These are phyloP conservation scores for Termitomyces sp. DNA, from an alignment of 768 basidiomycete species.

Conservation along the genomic window DNA sequence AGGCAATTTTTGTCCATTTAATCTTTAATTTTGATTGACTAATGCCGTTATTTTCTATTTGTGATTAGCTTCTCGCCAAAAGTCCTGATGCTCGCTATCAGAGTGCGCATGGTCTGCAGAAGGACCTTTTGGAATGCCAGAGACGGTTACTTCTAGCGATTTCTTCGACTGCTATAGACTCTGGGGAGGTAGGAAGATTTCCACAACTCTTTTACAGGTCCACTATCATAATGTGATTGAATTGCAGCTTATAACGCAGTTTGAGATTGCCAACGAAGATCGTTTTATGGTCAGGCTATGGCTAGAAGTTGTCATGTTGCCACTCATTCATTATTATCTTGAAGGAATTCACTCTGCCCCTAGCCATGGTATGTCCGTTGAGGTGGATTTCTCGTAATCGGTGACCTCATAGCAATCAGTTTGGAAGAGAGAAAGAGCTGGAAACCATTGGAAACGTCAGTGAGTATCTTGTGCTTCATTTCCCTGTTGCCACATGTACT, in stretches of 20 bases:
- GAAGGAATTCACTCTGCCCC: constrained; percentile 68
- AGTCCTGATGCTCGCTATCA: constrained; percentile 66
- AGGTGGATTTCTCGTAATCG: not conserved
- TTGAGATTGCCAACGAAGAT: constrained; percentile 63
- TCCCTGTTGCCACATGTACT: not conserved
- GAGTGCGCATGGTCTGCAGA: constrained; percentile 64
- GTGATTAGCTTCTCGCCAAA: constrained; percentile 54
- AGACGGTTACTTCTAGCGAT: constrained; percentile 55
- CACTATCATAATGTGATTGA: not conserved
- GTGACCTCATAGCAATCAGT: constrained; percentile 27
- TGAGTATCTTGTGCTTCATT: constrained; percentile 24
- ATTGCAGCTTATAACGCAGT: constrained; percentile 56
- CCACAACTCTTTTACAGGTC: not conserved
- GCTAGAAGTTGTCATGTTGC: not conserved
- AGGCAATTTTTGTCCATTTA: constrained; percentile 28
- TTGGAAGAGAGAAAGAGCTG: constrained; percentile 68
- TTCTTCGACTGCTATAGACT: constrained; percentile 49
- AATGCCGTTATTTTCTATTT: constrained; percentile 2
- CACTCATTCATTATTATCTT: not conserved
- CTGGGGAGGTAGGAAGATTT: constrained; percentile 39
- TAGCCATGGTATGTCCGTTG: constrained; percentile 43
- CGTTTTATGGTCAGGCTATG: constrained; percentile 48
- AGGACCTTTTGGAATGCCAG: constrained; percentile 67
- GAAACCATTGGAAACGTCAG: constrained; percentile 64
- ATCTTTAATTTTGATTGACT: not conserved